Conservation (phyloP, 2,329 filamentous ascomycete species). For the Fusarium vanettenii region DNA sequence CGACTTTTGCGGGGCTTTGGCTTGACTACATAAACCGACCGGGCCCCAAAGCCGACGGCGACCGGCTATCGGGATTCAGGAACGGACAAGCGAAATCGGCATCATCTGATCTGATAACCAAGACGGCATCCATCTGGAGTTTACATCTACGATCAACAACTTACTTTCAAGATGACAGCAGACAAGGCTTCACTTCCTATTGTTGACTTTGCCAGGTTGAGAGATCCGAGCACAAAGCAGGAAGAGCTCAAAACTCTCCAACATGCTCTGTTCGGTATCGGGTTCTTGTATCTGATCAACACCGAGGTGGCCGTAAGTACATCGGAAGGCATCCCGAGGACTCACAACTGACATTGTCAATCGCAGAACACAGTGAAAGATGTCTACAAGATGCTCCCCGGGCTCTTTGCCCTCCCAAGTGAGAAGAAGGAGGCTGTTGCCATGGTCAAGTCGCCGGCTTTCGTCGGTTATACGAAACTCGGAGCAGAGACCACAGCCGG, state of each 20-base stretch:
- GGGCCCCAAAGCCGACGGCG: not conserved
- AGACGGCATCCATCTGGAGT: not conserved
- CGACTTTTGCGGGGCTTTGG: not conserved
- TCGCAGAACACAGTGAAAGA: not conserved
- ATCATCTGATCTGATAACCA: not conserved
- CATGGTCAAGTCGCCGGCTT: constrained; percentile 8
- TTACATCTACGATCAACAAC: not conserved
- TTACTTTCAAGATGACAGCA: not conserved
- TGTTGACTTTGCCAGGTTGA: not conserved
- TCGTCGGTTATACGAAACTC: constrained; percentile 1
- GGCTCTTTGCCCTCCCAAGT: not conserved
- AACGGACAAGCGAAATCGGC: not conserved
- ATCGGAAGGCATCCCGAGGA: not conserved
- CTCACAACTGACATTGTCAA: not conserved
- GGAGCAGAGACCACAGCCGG: constrained; percentile 2
- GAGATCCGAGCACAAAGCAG: not conserved
- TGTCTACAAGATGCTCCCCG: not conserved
- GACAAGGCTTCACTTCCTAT: not conserved
- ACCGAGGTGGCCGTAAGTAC: constrained; percentile 1
- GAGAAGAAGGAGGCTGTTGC: constrained; percentile 4
- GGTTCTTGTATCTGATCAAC: constrained; percentile 5
- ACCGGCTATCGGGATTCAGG: not conserved
- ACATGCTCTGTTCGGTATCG: constrained; percentile 1
- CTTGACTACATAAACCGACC: not conserved
- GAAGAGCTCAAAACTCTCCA: constrained; percentile 3